Base-by-base conservation (phyloP, 2,329 filamentous ascomycete genomes). In the Aspergillus sp. region DNA sequence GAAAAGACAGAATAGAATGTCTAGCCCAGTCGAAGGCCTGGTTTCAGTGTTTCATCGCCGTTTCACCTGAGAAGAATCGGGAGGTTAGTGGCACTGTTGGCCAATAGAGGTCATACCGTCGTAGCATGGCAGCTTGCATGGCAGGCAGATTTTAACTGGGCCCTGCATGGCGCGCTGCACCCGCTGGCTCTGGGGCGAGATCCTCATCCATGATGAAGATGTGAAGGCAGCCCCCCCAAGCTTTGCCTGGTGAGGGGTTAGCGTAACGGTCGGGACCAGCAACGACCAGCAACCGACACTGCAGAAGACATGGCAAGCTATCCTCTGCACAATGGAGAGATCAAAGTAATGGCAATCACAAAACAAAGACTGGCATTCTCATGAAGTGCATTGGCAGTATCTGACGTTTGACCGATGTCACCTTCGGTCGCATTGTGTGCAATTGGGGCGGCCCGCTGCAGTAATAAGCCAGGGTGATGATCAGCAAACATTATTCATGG, bases 381-480 rank as follows among this genome's bases (percentile, higher is more conserved):
- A 31, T 31, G 3, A 31, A 31, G 27, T 31, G 3, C 9, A 31
- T n/a, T 37, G 35, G 15, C 14, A 7, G 4, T n/a, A 14, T 14
- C 35, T n/a, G 41, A 44, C 5, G 31, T 53, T 53, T 53, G 41
- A 45, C 15, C 23, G 31, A 37, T 46, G 51, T 39, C 41, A 46
- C 41, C 23, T 12, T 53, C 24, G 39, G 41, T 54, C 43, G 52
- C 52, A 31, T 23, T 11, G 39, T 48, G 45, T 23, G 43, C 19
- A 11, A 12, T 52, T 46, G 51, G 51, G 41, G 51, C 52, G 44
- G 52, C 19, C 23, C 52, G 33, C 52, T 31, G 52, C 27, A 35
- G 24, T 31, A 35, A 35, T 35, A 35, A 35, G n/a, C 43, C 33
- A 21, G 27, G 51, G 31, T 53, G 23, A 46, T 24, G 51, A 53